Conservation (phyloP, 2,329 filamentous ascomycete species). For the Verticillium nonalfalfae region DNA sequence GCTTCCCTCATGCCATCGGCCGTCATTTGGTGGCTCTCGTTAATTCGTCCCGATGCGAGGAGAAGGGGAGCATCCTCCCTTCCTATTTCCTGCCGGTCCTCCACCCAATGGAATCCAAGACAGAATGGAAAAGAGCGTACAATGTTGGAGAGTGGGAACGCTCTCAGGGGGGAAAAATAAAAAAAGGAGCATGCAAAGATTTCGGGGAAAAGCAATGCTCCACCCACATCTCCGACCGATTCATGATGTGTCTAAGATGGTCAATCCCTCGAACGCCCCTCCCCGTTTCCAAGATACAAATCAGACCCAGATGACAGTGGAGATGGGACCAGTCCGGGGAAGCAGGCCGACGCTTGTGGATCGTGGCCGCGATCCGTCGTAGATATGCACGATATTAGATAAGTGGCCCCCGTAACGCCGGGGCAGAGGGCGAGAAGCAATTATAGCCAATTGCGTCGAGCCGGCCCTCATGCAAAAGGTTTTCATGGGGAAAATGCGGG, state of each 20-base stretch:
- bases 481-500: not conserved
- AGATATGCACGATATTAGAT: not conserved
- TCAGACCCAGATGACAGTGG: not conserved
- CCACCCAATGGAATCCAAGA: not conserved
- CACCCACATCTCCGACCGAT: not conserved
- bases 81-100: not conserved
- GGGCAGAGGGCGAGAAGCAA: not conserved
- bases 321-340: not conserved
- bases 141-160: not conserved
- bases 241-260: not conserved
- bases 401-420: not conserved
- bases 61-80: not conserved
- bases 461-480: not conserved
- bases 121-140: not conserved
- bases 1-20: not conserved
- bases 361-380: not conserved
- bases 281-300: not conserved
- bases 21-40: not conserved
- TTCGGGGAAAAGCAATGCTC: not conserved
- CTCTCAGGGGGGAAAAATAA: not conserved
- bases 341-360: not conserved
- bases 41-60: not conserved
- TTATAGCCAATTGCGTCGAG: not conserved
- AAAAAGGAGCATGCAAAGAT: not conserved
- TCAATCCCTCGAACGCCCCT: not conserved